Conservation (phyloP, 352 stramenopile species). For the Poterioochromonas sp. region DNA sequence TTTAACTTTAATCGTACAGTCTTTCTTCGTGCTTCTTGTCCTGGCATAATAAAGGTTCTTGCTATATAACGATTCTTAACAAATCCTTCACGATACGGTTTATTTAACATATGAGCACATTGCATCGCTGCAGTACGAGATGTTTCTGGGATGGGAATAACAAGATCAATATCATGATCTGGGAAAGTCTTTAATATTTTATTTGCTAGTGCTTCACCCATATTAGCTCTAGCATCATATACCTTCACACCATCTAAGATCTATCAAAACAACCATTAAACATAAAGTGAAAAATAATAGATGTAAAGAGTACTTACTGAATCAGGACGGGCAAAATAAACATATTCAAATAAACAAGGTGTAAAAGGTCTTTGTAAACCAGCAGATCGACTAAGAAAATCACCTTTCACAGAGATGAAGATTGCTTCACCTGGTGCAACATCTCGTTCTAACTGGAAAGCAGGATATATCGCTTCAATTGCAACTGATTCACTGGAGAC, state of each 20-base stretch:
- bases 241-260: constrained; percentile 95
- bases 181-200: constrained; percentile 80
- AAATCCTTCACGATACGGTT: constrained; percentile 68
- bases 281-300: neutral
- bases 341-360: constrained; percentile 99
- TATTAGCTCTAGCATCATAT: constrained; percentile 93
- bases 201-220: constrained; percentile 92
- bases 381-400: constrained; percentile 71
- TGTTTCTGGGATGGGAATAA: constrained; percentile 98
- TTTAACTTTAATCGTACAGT: constrained; percentile 97
- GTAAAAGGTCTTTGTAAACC: constrained; percentile 56
- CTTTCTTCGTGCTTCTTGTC: constrained; percentile 82
- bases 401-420: constrained; percentile 75
- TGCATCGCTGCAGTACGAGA: constrained; percentile 88
- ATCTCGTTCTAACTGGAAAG: constrained; percentile 54
- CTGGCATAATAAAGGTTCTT: constrained; percentile 98
- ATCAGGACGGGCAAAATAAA: constrained; percentile 98
- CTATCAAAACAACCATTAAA: neutral
- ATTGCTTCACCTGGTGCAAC: constrained; percentile 90
- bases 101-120: constrained; percentile 62
- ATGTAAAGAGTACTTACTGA: constrained; percentile 51
- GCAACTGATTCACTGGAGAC: constrained; percentile 94
- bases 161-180: constrained; percentile 90
- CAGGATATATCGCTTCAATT: constrained; percentile 80
- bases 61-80: constrained; percentile 35